Percentiles rank a stretch among this genome's conserved stretches.
These are phyloP conservation scores for Acer saccharum DNA, from an alignment of 345 rosid genomes.

Conservation along the genomic window DNA sequence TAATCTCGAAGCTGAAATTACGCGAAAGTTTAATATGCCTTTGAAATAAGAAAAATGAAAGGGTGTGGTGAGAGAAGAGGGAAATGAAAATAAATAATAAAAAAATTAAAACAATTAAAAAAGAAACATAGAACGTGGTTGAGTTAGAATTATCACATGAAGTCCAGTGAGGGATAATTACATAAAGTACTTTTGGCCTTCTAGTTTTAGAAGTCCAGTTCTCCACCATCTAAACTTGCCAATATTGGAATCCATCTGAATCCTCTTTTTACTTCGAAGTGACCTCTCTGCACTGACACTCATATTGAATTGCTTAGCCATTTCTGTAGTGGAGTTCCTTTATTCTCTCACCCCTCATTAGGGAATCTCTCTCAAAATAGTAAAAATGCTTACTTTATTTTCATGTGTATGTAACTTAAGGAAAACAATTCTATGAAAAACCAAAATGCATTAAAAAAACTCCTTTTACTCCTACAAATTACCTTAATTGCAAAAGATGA, in stretches of 20 bases:
- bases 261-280: constrained; percentile 16
- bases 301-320: neutral
- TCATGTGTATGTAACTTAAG: constrained; percentile 6
- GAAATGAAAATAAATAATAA: neutral
- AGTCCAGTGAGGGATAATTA: neutral
- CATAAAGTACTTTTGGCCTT: constrained; percentile 8
- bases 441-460: constrained; percentile 11
- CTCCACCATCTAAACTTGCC: constrained; percentile 6
- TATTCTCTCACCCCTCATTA: constrained; percentile 14
- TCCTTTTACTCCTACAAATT: neutral
- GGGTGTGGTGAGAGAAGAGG: neutral
- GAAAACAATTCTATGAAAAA: neutral
- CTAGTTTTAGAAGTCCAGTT: constrained; percentile 15
- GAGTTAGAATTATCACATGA: neutral
- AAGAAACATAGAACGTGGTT: neutral
- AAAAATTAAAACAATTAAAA: neutral
- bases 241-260: neutral
- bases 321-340: constrained; percentile 20
- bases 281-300: constrained; percentile 16
- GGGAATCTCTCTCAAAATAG: constrained; percentile 25
- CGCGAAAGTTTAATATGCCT: neutral
- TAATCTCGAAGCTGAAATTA: constrained; percentile 7
- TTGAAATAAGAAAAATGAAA: neutral
- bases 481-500: constrained; percentile 28
- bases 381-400: neutral